Conservation (phyloP, 2,329 filamentous ascomycete genomes). For the Macrophomina phaseolina region DNA sequence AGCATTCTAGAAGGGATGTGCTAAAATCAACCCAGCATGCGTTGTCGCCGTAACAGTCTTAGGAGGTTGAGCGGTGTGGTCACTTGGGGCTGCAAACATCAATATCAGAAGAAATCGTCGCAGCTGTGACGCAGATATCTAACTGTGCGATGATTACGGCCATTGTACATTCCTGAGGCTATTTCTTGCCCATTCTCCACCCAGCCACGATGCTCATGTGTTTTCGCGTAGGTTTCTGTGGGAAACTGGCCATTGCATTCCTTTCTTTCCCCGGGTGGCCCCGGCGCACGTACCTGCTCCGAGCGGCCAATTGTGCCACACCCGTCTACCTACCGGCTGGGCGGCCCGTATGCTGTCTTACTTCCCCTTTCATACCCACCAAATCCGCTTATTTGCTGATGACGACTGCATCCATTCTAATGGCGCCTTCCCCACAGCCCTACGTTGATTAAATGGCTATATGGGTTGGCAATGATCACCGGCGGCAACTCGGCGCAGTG, state of each 20-base stretch:
- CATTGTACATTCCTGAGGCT: background rate
- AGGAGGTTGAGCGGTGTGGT: background rate
- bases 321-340: no score
- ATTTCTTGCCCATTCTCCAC: background rate
- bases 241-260: conserved; percentile 2
- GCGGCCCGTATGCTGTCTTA: conserved; percentile 1
- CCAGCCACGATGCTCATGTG: background rate
- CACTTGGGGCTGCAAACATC: background rate
- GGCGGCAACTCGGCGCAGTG: conserved; percentile 22
- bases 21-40: no score
- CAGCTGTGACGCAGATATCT: background rate
- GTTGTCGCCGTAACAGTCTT: no score
- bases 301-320: background rate
- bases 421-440: conserved; percentile 22
- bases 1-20: background rate
- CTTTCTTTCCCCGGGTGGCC: conserved; percentile 12
- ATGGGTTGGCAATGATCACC: conserved; percentile 2
- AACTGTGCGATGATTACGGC: background rate
- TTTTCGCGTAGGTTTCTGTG: background rate
- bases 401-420: conserved; percentile 14
- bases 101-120: background rate
- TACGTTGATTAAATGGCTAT: conserved; percentile 19
- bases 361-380: background rate
- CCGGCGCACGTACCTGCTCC: background rate
- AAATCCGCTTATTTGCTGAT: conserved; percentile 10